Evolutionary conservation across 1,284 basidiomycete genomes (phyloP).

Genomic region (Sanghuangporus sanghuang): DNA sequence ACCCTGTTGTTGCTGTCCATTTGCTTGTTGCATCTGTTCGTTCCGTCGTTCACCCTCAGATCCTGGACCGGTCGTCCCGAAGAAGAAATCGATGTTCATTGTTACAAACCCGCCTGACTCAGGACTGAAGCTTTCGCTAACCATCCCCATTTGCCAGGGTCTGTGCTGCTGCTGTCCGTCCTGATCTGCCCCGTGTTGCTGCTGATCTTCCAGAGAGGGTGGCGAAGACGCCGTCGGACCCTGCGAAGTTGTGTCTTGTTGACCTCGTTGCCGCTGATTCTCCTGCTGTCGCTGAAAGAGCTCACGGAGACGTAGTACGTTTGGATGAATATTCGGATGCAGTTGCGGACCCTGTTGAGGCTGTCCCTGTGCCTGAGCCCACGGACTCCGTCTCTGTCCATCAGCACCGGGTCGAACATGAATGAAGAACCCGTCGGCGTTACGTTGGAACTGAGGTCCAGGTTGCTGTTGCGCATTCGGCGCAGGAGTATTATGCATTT

Average conservation of each 20-base stretch:
- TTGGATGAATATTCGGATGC: background rate
- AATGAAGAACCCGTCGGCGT: background rate
- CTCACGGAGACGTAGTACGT: background rate
- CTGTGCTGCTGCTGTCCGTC: background rate
- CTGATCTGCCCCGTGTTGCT: background rate
- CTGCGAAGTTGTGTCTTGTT: background rate
- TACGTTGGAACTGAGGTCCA: slow-evolving; percentile 1
- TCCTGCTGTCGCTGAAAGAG: background rate
- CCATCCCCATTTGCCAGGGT: background rate
- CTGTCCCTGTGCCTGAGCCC: background rate
- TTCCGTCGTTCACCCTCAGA: background rate
- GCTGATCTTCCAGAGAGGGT: background rate
- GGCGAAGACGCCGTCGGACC: background rate
- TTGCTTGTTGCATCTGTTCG: background rate
- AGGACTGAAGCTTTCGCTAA: background rate
- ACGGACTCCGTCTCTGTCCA: background rate
- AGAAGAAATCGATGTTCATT: slow-evolving; percentile 5
- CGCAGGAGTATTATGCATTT: background rate
- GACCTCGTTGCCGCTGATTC: background rate
- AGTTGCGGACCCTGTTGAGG: background rate
- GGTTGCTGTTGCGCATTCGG: slow-evolving; percentile 7
- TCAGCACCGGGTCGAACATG: background rate
- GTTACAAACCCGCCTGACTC: background rate
- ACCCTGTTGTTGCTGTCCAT: too few species aligned
- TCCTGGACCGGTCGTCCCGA: background rate